A percentile compares a stretch with the other conserved stretches of the same genome.
These are phyloP conservation scores for Clonostachys chloroleuca DNA, from an alignment of 2,329 filamentous ascomycete genomes.

Conservation along the genomic window DNA sequence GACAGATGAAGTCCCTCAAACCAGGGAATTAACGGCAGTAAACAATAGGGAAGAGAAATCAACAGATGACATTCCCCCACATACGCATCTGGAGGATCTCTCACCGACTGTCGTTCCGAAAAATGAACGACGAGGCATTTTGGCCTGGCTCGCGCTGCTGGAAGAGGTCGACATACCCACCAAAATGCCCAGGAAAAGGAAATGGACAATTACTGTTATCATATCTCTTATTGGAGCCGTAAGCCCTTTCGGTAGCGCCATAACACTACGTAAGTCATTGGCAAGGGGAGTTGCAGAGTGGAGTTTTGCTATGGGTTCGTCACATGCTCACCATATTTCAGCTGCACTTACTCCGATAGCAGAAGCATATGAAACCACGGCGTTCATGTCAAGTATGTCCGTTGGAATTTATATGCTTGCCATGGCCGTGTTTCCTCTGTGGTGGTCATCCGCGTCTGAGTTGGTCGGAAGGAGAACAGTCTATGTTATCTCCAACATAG, in stretches of 20 bases:
- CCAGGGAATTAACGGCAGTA: too few species aligned
- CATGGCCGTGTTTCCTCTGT: constrained; percentile 81
- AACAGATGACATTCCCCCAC: too few species aligned
- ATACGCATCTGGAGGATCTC: too few species aligned
- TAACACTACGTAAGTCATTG: constrained; percentile 66
- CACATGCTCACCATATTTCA: constrained; percentile 19
- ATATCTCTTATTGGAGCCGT: constrained; percentile 73
- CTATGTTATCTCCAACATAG: constrained; percentile 68
- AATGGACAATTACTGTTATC: constrained; percentile 81
- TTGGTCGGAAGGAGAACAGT: constrained; percentile 69
- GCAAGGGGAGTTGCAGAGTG: neutral
- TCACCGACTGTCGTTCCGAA: constrained; percentile 32
- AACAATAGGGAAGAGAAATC: too few species aligned
- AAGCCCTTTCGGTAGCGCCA: constrained; percentile 78
- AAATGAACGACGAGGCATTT: constrained; percentile 60
- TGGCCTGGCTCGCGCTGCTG: constrained; percentile 66
- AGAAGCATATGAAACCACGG: constrained; percentile 53
- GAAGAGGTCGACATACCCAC: constrained; percentile 76
- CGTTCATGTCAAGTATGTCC: constrained; percentile 69
- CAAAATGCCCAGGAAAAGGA: constrained; percentile 67
- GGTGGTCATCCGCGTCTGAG: constrained; percentile 84
- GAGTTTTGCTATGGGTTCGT: neutral
- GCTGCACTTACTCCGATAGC: constrained; percentile 65
- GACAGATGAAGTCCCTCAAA: too few species aligned
- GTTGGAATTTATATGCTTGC: constrained; percentile 78